phyloP scores from a whole-genome alignment of 2,329 filamentous ascomycete species.

The Phaeosphaeria sp. region DNA sequence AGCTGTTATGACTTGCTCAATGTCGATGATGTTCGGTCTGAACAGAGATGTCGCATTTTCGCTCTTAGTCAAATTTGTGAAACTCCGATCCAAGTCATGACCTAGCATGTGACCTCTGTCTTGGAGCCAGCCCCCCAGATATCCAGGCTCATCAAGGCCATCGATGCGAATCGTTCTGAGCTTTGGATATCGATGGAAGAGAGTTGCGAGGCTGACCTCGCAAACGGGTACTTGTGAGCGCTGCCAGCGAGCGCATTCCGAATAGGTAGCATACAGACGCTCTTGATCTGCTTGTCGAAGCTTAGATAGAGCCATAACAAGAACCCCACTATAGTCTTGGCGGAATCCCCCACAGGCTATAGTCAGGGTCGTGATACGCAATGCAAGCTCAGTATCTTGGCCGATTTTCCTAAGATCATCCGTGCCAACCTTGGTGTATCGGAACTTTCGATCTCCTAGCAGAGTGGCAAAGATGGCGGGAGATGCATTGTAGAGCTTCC shows the following conservation, averaged over 20 bases:
- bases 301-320: neutral
- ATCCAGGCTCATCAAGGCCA: neutral
- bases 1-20: neutral
- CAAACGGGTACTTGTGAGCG: neutral
- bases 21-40: neutral
- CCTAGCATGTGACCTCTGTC: no score
- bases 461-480: slow-evolving; percentile 4
- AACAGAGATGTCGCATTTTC: neutral
- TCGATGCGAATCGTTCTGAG: neutral
- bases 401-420: slow-evolving; percentile 1
- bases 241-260: neutral
- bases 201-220: neutral
- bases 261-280: no score
- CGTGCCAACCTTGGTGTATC: slow-evolving; percentile 8
- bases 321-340: no score
- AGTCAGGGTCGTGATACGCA: slow-evolving; percentile 2
- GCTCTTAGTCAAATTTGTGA: no score
- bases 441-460: slow-evolving; percentile 8
- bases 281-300: no score
- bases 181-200: neutral
- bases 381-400: neutral
- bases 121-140: neutral
- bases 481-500: slow-evolving; percentile 3
- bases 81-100: neutral
- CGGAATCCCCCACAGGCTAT: slow-evolving; percentile 4